Evolutionary conservation across 495 filamentous ascomycete genomes (phyloP).

Genomic region (Penicillium malachiteum): DNA sequence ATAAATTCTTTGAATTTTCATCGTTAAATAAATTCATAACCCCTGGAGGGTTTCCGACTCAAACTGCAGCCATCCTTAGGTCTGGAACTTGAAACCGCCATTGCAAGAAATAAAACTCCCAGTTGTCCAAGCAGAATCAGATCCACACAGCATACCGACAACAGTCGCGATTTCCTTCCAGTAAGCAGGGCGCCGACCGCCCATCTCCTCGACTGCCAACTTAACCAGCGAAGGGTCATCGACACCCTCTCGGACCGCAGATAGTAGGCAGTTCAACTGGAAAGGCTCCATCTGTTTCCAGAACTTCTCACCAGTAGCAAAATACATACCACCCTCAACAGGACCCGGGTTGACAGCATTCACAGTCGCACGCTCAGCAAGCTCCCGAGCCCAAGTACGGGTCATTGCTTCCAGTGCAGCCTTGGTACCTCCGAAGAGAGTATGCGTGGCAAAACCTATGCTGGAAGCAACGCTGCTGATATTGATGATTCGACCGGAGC

Average conservation of each 20-base stretch:
- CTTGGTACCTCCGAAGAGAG: conserved; percentile 76
- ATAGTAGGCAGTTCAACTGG: background rate
- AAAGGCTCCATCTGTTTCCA: background rate
- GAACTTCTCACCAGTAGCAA: conserved; percentile 26
- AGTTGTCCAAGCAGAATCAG: conserved; percentile 69
- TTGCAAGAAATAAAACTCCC: conserved; percentile 74
- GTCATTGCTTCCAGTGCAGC: conserved; percentile 80
- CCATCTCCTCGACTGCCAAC: conserved; percentile 50
- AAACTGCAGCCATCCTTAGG: no score
- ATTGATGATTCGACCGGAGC: conserved; percentile 70
- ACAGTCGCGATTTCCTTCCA: conserved; percentile 67
- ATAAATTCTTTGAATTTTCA: no score
- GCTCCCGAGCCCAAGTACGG: conserved; percentile 71
- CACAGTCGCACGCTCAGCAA: conserved; percentile 67
- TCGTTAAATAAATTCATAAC: no score
- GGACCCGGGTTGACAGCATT: conserved; percentile 81
- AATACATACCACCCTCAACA: conserved; percentile 66
- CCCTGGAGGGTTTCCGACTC: no score
- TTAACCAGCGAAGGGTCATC: background rate
- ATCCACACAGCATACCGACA: conserved; percentile 69
- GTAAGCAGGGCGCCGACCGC: conserved; percentile 41
- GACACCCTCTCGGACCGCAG: background rate
- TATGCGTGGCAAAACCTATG: conserved; percentile 58
- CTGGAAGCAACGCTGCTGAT: conserved; percentile 61
- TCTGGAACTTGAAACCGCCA: conserved; percentile 39